Evolutionary conservation across 257 asterid genomes (phyloP).

Genomic region (Haberlea rhodopensis): DNA sequence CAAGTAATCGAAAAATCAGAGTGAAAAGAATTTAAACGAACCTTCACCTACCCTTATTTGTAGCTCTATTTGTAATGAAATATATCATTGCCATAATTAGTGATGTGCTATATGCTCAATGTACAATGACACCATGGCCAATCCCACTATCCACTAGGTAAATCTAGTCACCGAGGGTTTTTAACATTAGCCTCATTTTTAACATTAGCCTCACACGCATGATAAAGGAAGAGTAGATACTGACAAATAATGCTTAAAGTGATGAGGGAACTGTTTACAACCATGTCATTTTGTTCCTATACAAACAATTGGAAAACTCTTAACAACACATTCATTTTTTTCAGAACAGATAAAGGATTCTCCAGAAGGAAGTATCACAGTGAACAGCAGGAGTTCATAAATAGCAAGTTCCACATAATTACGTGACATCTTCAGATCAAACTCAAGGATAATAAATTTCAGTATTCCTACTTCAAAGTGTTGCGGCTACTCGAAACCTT

Average conservation of each 20-base stretch:
- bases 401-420: background rate
- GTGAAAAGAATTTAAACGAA: constrained; percentile 19
- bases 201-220: background rate
- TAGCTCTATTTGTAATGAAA: constrained; percentile 9
- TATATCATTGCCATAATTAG: background rate
- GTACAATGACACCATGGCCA: background rate
- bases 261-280: background rate
- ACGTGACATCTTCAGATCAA: background rate
- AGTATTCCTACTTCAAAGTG: constrained; percentile 12
- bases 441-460: background rate
- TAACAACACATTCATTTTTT: background rate
- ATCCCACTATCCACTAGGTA: constrained; percentile 1
- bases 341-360: constrained; percentile 8
- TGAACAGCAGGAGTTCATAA: constrained; percentile 21
- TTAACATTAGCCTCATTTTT: too few relatives aligned
- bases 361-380: constrained; percentile 6
- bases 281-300: background rate
- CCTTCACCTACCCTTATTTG: constrained; percentile 16
- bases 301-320: background rate
- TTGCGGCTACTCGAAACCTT: background rate
- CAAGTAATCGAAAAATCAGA: constrained; percentile 26
- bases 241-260: constrained; percentile 14
- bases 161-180: background rate
- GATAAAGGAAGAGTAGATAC: constrained; percentile 2
- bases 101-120: constrained; percentile 2